These are phyloP conservation scores for Globisporangium recalcitrans DNA, from an alignment of 352 stramenopile species.

Conservation along the genomic window DNA sequence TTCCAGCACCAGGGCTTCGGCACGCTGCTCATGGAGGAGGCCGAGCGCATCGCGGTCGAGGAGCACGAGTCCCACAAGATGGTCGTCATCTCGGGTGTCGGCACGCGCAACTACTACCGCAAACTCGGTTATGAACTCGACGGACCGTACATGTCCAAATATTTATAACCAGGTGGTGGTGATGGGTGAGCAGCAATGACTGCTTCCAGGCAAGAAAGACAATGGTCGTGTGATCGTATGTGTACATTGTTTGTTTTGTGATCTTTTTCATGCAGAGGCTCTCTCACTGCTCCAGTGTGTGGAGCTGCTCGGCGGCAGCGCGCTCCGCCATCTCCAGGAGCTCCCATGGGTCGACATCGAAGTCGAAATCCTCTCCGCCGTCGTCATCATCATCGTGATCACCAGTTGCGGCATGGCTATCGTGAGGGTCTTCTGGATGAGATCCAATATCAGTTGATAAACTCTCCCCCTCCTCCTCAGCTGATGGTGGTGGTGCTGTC, in stretches of 20 bases:
- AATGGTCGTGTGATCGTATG: neutral
- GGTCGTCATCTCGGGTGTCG: slow-evolving; percentile 95
- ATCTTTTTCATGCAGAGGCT: neutral
- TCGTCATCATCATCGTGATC: slow-evolving; percentile 6
- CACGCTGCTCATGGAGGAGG: slow-evolving; percentile 96
- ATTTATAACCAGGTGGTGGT: slow-evolving; percentile 30
- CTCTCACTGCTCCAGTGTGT: slow-evolving; percentile 1
- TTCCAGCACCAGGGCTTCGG: slow-evolving; percentile 97
- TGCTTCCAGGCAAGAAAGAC: neutral
- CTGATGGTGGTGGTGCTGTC: neutral
- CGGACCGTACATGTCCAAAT: slow-evolving; percentile 97
- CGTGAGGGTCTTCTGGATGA: neutral
- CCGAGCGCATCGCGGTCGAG: slow-evolving; percentile 92
- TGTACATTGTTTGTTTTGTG: neutral
- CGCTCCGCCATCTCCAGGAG: slow-evolving; percentile 14
- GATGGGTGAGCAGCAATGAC: no score
- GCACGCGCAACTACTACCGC: slow-evolving; percentile 95
- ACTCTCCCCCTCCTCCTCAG: neutral
- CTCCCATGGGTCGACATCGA: slow-evolving; percentile 11
- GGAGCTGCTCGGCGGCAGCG: slow-evolving; percentile 3
- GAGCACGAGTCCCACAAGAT: slow-evolving; percentile 95
- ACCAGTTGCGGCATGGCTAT: no score
- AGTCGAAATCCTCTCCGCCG: slow-evolving; percentile 8
- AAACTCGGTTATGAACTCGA: slow-evolving; percentile 96
- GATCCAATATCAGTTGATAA: neutral